phyloP scores from a whole-genome alignment of 306 rosid species.

The Boehmeria nivea region DNA sequence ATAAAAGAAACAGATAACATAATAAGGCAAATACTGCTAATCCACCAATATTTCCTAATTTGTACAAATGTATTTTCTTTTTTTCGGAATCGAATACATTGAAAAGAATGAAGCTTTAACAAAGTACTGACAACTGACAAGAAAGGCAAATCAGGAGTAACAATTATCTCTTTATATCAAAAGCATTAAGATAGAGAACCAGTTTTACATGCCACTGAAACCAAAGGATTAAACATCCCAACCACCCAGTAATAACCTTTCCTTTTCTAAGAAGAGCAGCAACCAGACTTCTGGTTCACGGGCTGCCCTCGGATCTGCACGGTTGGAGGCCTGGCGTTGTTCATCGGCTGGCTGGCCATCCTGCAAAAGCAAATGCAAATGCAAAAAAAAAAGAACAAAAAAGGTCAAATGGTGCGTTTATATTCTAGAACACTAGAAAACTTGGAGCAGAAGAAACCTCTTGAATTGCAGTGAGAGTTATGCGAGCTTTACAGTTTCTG shows the following conservation, averaged over 20 bases:
- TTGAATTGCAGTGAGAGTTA: not conserved
- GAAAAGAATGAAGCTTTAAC: constrained; percentile 77
- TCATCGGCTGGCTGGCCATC: constrained; percentile 98
- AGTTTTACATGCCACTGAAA: constrained; percentile 54
- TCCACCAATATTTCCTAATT: constrained; percentile 78
- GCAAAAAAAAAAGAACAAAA: not conserved
- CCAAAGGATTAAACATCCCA: constrained; percentile 24
- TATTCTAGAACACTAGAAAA: not conserved
- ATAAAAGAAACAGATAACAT: constrained; percentile 20
- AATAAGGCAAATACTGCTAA: constrained; percentile 62
- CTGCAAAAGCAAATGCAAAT: constrained; percentile 32
- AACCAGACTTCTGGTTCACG: constrained; percentile 89
- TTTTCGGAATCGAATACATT: constrained; percentile 66
- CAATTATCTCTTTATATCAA: constrained; percentile 26
- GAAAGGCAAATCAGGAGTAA: constrained; percentile 13
- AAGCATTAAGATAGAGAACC: constrained; percentile 12
- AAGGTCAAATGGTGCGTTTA: too few species aligned
- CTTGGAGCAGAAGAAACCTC: not conserved
- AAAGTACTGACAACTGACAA: constrained; percentile 41
- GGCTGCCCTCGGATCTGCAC: constrained; percentile 99
- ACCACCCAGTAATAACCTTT: constrained; percentile 22
- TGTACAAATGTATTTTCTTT: constrained; percentile 54
- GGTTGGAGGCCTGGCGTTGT: constrained; percentile 87
- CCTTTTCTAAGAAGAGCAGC: constrained; percentile 76
- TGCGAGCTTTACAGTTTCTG: too few species aligned